Base-by-base conservation (phyloP, 805 yeast genomes). In the Myxozyma mucilagina region DNA sequence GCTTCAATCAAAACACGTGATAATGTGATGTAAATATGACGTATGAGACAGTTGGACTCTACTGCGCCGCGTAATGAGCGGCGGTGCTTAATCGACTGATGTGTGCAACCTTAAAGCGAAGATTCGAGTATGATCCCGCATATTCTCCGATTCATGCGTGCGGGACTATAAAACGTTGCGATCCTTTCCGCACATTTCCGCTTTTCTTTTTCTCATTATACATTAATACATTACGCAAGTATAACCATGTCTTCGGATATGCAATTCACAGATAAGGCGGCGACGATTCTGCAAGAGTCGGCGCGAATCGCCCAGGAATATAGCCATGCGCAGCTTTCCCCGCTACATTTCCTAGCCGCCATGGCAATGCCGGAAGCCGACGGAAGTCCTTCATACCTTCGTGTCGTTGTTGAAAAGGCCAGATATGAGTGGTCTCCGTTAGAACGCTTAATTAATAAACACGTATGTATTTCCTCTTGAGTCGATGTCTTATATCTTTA, bases 201-300 rank as follows among this genome's bases (percentile, higher is more conserved):
- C 20, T 24, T 4, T 13, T 39, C 39, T 29, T 16, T 41, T 20
- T n/a, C 24, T 48, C 52, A 9, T 9, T 42, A 48, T 32, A 47
- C 36, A 48, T 24, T 14, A 18, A 4, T 11, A 50, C 31, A 35
- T 35, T 35, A 35, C 42, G 24, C 53, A 38, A 48, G 14, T 32
- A 18, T 32, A 44, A 43, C 20, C 39, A 53, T 56, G 59, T 24
- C 57, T 32, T 42, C 56, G 18, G 68, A 66, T 59, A 59, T 68
- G 57, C 92, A 90, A 80, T 89, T 90, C 68, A 94, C 99, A 64
- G 98, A 94, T 74, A 89, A 94, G 74, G 98, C 97, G 47, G 83
- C 90, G 69, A 85, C 82, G 57, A 83, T 93, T 63, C 80, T 94
- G 53, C 87, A 89, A 68, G 80, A 84, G 70, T 96, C 98, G 57